Conservation (phyloP, 768 basidiomycete genomes). For the Pulveroboletus frians region DNA sequence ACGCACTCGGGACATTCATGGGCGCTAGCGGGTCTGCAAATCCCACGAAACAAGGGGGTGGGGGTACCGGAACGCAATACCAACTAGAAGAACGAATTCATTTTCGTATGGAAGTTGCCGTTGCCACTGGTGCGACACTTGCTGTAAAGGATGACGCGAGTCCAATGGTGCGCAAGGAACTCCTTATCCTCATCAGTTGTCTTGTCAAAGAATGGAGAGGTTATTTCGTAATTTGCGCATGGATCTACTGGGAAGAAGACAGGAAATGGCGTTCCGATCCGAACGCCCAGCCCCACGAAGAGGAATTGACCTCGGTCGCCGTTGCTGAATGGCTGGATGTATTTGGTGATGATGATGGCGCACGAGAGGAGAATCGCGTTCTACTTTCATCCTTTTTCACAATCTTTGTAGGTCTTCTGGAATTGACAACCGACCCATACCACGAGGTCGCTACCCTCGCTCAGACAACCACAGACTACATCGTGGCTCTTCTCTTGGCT, state of each 20-base stretch:
- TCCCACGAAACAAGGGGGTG: constrained; percentile 63
- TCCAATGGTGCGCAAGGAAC: constrained; percentile 93
- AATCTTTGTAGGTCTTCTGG: constrained; percentile 81
- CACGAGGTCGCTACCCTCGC: constrained; percentile 89
- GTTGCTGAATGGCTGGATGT: constrained; percentile 74
- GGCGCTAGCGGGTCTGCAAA: constrained; percentile 82
- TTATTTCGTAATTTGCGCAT: constrained; percentile 92
- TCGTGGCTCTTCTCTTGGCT: constrained; percentile 84
- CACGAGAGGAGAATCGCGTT: constrained; percentile 74
- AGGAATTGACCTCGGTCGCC: constrained; percentile 70
- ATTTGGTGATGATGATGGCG: constrained; percentile 58
- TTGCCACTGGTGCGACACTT: constrained; percentile 84
- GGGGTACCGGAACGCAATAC: constrained; percentile 76
- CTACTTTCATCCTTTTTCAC: constrained; percentile 91
- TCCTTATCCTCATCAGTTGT: constrained; percentile 86
- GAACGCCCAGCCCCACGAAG: constrained; percentile 41
- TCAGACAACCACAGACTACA: constrained; percentile 87
- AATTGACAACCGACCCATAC: constrained; percentile 90
- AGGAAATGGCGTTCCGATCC: constrained; percentile 50
- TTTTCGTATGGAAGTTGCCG: constrained; percentile 85
- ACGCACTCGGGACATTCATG: constrained; percentile 88
- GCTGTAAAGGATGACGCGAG: constrained; percentile 91
- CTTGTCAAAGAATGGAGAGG: constrained; percentile 96
- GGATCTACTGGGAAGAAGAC: constrained; percentile 95
- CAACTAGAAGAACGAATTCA: constrained; percentile 75